Conservation (phyloP, 2,329 filamentous ascomycete genomes). For the Mariannaea elegans region DNA sequence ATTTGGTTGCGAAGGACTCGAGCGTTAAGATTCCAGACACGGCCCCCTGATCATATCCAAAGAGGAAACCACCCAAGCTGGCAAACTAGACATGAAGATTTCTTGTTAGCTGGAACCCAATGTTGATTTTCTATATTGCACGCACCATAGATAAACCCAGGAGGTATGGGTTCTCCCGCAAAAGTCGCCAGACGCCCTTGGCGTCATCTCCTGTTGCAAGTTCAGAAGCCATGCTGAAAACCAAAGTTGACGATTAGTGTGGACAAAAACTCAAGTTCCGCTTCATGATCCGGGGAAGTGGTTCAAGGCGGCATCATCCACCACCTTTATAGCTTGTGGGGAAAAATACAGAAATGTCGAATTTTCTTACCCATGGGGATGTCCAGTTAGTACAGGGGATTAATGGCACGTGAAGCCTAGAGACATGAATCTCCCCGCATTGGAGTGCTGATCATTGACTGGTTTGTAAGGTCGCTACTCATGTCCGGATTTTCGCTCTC, state of each 20-base stretch:
- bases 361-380: too few relatives aligned
- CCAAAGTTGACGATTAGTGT: background rate
- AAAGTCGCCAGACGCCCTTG: constrained; percentile 37
- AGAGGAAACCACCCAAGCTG: constrained; percentile 54
- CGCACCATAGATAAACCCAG: constrained; percentile 53
- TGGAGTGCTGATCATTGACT: too few relatives aligned
- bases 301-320: too few relatives aligned
- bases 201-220: background rate
- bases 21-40: constrained; percentile 57
- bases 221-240: constrained; percentile 9
- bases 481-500: background rate
- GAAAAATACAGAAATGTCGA: too few relatives aligned
- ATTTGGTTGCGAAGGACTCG: constrained; percentile 49
- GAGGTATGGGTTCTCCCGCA: constrained; percentile 53
- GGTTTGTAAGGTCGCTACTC: too few relatives aligned
- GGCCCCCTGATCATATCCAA: constrained; percentile 60
- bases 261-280: background rate
- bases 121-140: too few relatives aligned
- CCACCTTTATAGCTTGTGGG: too few relatives aligned
- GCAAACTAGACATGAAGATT: constrained; percentile 35
- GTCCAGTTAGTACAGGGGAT: too few relatives aligned
- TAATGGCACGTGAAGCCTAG: too few relatives aligned
- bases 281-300: background rate
- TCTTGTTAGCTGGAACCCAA: background rate
- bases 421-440: too few relatives aligned